phyloP scores from a whole-genome alignment of 192 early-diverging fungal species.

The Rhizophagus clarus region DNA sequence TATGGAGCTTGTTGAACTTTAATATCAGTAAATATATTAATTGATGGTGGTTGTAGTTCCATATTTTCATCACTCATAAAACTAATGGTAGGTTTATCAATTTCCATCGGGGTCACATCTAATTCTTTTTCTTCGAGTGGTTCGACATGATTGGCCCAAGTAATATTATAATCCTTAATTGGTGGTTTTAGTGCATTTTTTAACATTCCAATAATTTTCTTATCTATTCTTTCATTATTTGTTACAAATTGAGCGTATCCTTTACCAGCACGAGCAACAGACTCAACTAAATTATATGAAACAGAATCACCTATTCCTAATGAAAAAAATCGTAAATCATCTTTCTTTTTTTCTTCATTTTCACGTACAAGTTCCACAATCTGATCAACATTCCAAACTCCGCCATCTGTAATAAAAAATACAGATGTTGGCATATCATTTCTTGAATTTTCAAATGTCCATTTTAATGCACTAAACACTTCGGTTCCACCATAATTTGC shows the following conservation, averaged over 20 bases:
- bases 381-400: constrained; percentile 45
- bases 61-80: not conserved
- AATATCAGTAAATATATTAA: not conserved
- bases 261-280: constrained; percentile 48
- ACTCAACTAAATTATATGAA: constrained; percentile 53
- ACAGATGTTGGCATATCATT: constrained; percentile 45
- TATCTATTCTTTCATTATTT: constrained; percentile 50
- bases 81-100: constrained; percentile 5
- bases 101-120: too few species aligned
- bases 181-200: constrained; percentile 49
- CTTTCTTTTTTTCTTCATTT: constrained; percentile 16
- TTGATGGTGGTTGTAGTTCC: not conserved
- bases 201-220: constrained; percentile 55
- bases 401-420: constrained; percentile 52
- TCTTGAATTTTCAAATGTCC: constrained; percentile 33
- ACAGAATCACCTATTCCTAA: constrained; percentile 53
- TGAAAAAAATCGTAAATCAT: constrained; percentile 49
- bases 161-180: constrained; percentile 49
- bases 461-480: constrained; percentile 41
- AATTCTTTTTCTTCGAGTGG: not conserved
- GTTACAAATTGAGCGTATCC: constrained; percentile 53
- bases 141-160: not conserved
- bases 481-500: constrained; percentile 55
- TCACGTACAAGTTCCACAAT: constrained; percentile 40
- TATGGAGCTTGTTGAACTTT: constrained; percentile 25